phyloP scores from a whole-genome alignment of 108 stramenopile genomes.

The Fistulifera solaris region DNA sequence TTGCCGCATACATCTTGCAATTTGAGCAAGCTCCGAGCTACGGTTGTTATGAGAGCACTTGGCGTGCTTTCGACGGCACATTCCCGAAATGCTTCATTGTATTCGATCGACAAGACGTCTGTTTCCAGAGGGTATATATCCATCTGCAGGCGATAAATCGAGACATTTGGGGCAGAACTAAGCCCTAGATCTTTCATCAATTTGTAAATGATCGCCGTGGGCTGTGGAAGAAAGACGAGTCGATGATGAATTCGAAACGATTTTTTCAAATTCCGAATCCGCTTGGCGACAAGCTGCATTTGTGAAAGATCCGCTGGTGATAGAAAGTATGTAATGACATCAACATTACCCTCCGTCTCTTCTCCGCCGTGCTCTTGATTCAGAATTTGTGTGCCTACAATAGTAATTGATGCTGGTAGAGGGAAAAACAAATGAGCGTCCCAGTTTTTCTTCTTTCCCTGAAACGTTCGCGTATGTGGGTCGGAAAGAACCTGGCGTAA shows the following conservation, averaged over 20 bases:
- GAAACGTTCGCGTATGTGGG: conserved; percentile 27
- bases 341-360: conserved; percentile 13
- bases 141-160: conserved; percentile 30
- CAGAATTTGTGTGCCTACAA: conserved; percentile 35
- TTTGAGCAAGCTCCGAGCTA: conserved; percentile 60
- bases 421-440: conserved; percentile 21
- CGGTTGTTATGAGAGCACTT: conserved; percentile 39
- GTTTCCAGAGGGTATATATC: conserved; percentile 44
- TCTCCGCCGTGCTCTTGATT: background rate
- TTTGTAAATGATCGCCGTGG: conserved; percentile 24
- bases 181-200: conserved; percentile 17
- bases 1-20: conserved; percentile 62
- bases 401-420: conserved; percentile 20
- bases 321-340: conserved; percentile 44
- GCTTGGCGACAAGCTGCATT: conserved; percentile 12
- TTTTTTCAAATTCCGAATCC: conserved; percentile 14
- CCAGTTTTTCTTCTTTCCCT: conserved; percentile 24
- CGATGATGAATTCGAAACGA: conserved; percentile 21
- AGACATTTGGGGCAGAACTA: conserved; percentile 14
- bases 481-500: conserved; percentile 42
- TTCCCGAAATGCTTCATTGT: conserved; percentile 24
- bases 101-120: conserved; percentile 39
- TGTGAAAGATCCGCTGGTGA: conserved; percentile 20
- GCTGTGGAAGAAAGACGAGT: conserved; percentile 41
- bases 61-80: conserved; percentile 54